Evolutionary conservation across 805 yeast genomes (phyloP).

Genomic region (Candida ovalis): DNA sequence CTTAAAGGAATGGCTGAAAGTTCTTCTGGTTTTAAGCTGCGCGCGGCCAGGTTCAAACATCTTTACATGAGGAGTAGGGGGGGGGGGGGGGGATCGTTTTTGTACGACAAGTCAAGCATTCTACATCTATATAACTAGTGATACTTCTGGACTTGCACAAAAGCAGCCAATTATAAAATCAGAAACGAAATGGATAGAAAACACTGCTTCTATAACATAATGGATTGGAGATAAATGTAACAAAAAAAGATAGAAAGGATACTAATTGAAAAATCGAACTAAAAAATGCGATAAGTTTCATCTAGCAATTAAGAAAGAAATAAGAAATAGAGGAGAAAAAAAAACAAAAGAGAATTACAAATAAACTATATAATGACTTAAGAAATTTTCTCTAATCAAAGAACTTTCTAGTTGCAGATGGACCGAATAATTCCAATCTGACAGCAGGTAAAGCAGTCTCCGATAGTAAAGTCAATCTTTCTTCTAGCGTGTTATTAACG

Average conservation of each 20-base stretch:
- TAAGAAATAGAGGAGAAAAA: neutral
- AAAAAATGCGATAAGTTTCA: neutral
- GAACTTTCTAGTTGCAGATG: constrained; percentile 82
- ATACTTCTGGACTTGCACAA: too few species aligned
- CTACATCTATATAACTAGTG: too few species aligned
- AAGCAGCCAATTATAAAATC: too few species aligned
- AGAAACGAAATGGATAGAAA: too few species aligned
- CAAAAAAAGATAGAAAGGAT: neutral
- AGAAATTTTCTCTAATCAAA: constrained; percentile 58
- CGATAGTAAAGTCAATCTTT: constrained; percentile 78
- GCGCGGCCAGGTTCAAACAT: too few species aligned
- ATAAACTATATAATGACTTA: neutral
- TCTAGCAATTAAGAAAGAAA: neutral
- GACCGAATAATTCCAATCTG: constrained; percentile 85
- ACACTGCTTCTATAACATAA: neutral
- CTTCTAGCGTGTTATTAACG: constrained; percentile 90
- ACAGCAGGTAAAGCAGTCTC: constrained; percentile 90
- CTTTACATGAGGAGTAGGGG: too few species aligned
- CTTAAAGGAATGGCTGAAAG: too few species aligned
- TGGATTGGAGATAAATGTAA: neutral
- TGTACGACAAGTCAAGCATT: too few species aligned
- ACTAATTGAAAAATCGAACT: neutral
- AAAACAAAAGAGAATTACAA: neutral
- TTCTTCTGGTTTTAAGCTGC: too few species aligned
- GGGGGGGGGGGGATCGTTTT: too few species aligned